phyloP scores from a whole-genome alignment of 225 moss, liverwort and hornwort genomes.

The Bryoerythrophyllum caledonicum region DNA sequence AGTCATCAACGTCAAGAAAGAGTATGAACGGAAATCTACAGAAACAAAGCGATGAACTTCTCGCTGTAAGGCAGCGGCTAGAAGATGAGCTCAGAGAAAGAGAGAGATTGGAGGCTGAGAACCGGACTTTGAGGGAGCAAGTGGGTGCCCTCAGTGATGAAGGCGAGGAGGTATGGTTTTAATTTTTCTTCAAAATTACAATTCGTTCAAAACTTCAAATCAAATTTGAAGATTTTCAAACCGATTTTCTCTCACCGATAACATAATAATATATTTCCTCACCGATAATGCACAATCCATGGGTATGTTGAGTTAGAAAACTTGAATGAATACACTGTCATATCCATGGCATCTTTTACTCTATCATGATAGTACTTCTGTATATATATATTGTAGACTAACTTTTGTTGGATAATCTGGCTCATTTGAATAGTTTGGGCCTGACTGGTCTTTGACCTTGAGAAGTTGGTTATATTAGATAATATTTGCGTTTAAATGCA shows the following conservation, averaged over 20 bases:
- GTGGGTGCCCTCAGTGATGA: conserved; percentile 60
- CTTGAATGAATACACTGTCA: too few species aligned
- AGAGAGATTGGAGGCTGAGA: conserved; percentile 56
- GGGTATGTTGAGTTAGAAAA: too few species aligned
- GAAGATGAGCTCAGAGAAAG: conserved; percentile 61
- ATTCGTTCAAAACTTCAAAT: background rate
- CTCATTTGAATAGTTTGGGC: too few species aligned
- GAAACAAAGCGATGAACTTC: conserved; percentile 66
- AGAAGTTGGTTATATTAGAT: too few species aligned
- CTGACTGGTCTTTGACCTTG: too few species aligned
- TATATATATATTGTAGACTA: too few species aligned
- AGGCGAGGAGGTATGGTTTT: conserved; percentile 63
- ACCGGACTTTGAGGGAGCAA: conserved; percentile 70
- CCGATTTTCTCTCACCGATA: too few species aligned
- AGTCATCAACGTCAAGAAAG: conserved; percentile 43
- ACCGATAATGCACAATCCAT: too few species aligned
- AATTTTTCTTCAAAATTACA: background rate
- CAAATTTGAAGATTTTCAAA: background rate
- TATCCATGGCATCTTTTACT: too few species aligned
- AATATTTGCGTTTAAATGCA: too few species aligned
- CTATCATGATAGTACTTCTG: too few species aligned
- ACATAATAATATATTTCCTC: background rate
- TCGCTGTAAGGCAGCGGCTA: conserved; percentile 51
- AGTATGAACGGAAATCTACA: conserved; percentile 49
- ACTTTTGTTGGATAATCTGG: too few species aligned